Percentiles rank a stretch among this genome's conserved stretches.
Evolutionary conservation across 768 basidiomycete species (phyloP).

Genomic region (Sporobolomyces pararoseus): DNA sequence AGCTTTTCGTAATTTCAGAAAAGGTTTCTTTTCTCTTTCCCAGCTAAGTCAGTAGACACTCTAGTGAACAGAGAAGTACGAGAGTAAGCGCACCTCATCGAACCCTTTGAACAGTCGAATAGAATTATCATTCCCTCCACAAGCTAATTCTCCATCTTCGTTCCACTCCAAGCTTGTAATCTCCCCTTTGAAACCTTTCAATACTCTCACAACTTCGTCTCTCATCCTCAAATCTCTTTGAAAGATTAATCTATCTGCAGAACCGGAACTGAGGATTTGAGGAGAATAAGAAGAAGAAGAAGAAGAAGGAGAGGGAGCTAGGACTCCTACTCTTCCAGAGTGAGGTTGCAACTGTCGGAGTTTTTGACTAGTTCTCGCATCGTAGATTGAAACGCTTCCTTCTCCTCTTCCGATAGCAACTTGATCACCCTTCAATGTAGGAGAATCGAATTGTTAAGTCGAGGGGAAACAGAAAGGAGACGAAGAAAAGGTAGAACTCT

Average conservation of each 20-base stretch:
- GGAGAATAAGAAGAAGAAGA: no score
- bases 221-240: slow-evolving; percentile 9
- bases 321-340: slow-evolving; percentile 1
- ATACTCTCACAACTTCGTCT: background rate
- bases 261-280: background rate
- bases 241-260: background rate
- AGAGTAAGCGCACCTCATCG: slow-evolving; percentile 4
- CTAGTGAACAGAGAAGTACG: no score
- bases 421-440: background rate
- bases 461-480: background rate
- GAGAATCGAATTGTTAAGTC: background rate
- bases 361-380: background rate
- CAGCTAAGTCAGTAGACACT: background rate
- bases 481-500: background rate
- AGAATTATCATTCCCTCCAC: slow-evolving; percentile 18
- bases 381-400: slow-evolving; percentile 1
- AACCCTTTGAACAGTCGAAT: slow-evolving; percentile 8
- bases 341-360: background rate
- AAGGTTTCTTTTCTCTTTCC: slow-evolving; percentile 4
- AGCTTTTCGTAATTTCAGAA: slow-evolving; percentile 1
- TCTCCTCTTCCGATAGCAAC: background rate
- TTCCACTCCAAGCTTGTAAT: slow-evolving; percentile 11
- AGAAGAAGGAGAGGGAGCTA: no score
- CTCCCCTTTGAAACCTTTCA: background rate
- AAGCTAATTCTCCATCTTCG: slow-evolving; percentile 6